phyloP scores from a whole-genome alignment of 2,329 filamentous ascomycete species.

The Coniella vitis region DNA sequence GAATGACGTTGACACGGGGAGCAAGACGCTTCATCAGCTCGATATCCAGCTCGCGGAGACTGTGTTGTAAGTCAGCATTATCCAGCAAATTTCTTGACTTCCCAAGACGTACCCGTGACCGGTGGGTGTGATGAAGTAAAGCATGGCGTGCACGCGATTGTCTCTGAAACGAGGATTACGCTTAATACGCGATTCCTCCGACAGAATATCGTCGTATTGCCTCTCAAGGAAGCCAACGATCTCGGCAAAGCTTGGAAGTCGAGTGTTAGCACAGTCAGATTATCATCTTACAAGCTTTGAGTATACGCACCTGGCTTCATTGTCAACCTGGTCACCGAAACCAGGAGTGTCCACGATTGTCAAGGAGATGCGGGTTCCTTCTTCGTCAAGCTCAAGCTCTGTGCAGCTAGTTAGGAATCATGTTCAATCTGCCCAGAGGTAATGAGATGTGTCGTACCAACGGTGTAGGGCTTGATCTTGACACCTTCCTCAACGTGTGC shows the following conservation, averaged over 20 bases:
- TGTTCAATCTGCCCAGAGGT: constrained; percentile 9
- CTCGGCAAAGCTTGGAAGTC: constrained; percentile 70
- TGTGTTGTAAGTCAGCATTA: constrained; percentile 28
- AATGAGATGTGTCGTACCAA: constrained; percentile 58
- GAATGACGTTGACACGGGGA: constrained; percentile 96
- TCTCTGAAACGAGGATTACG: constrained; percentile 99
- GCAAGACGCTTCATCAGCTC: constrained; percentile 99
- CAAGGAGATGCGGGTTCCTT: constrained; percentile 94
- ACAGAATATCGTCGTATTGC: constrained; percentile 98
- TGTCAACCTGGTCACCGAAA: constrained; percentile 98
- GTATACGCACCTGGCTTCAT: constrained; percentile 76
- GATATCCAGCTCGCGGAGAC: constrained; percentile 96
- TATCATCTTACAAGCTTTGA: neutral
- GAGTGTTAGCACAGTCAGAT: neutral
- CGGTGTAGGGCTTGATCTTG: constrained; percentile 96
- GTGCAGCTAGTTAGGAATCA: constrained; percentile 20
- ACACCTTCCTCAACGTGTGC: constrained; percentile 95
- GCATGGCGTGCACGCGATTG: constrained; percentile 94
- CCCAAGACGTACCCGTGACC: constrained; percentile 68
- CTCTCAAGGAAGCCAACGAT: constrained; percentile 98
- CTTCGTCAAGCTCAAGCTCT: constrained; percentile 96
- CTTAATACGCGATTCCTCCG: constrained; percentile 99
- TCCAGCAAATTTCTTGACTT: neutral
- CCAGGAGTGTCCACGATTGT: constrained; percentile 98
- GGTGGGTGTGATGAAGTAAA: constrained; percentile 99